Conservation (phyloP, 2,329 filamentous ascomycete species). For the Hymenoscyphus infarciens region DNA sequence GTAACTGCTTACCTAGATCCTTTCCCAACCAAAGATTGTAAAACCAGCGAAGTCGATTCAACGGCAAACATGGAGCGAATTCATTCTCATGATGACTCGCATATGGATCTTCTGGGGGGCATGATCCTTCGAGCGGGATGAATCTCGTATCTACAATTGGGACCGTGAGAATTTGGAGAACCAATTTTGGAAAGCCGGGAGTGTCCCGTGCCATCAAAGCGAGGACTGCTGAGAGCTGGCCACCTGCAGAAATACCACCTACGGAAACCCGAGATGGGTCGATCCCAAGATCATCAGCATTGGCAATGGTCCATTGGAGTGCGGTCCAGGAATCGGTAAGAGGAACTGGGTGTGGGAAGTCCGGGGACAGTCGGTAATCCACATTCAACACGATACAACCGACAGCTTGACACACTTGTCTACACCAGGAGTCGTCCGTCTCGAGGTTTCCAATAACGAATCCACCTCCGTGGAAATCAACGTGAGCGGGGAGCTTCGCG, state of each 20-base stretch:
- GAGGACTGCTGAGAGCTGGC: constrained; percentile 21
- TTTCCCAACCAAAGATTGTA: constrained; percentile 39
- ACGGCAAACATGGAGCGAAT: constrained; percentile 37
- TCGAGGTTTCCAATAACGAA: constrained; percentile 24
- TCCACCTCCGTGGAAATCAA: constrained; percentile 26
- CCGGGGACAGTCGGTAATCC: constrained; percentile 42
- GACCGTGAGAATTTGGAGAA: constrained; percentile 37
- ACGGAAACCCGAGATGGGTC: constrained; percentile 20
- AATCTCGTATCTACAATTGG: constrained; percentile 37
- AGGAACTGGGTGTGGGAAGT: constrained; percentile 43
- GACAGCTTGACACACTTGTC: constrained; percentile 21
- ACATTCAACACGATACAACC: constrained; percentile 39
- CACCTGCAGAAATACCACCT: constrained; percentile 24
- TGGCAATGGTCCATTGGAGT: constrained; percentile 38
- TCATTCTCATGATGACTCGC: constrained; percentile 35
- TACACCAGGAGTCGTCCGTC: constrained; percentile 25
- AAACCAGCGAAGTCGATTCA: constrained; percentile 37
- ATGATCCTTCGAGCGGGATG: constrained; percentile 34
- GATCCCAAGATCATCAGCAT: constrained; percentile 17
- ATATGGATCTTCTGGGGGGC: constrained; percentile 33
- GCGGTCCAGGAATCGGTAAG: constrained; percentile 44
- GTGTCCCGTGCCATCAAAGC: constrained; percentile 24
- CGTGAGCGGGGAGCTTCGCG: constrained; percentile 22
- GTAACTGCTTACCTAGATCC: constrained; percentile 24
- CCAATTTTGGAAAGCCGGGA: constrained; percentile 31